Conservation (phyloP, 768 basidiomycete species). For the Hericium erinaceus region DNA sequence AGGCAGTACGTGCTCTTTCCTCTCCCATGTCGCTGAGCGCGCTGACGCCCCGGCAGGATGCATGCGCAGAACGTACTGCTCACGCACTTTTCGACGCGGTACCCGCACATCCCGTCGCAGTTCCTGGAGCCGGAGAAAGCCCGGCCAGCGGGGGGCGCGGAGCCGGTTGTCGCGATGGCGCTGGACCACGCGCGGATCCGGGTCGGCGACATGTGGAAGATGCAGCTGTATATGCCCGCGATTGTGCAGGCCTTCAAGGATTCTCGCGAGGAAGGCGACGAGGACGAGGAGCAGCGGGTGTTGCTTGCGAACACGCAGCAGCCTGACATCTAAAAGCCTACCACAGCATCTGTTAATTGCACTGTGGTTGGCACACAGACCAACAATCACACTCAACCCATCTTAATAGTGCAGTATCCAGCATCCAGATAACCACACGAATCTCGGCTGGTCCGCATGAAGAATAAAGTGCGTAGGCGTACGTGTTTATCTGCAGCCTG, state of each 20-base stretch:
- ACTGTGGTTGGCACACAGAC: too few relatives aligned
- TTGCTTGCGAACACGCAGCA: slow-evolving; percentile 4
- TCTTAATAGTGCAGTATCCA: too few relatives aligned
- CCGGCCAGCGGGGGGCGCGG: not conserved
- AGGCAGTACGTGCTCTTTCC: slow-evolving; percentile 37
- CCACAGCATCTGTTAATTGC: too few relatives aligned
- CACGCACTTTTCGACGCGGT: slow-evolving; percentile 92
- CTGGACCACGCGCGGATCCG: slow-evolving; percentile 71
- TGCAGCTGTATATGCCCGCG: slow-evolving; percentile 64
- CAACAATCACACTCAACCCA: too few relatives aligned
- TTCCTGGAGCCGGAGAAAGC: not conserved
- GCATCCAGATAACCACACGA: too few relatives aligned
- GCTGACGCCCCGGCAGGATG: slow-evolving; percentile 47
- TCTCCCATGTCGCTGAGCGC: slow-evolving; percentile 5
- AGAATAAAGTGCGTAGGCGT: too few relatives aligned
- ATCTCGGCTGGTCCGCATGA: too few relatives aligned
- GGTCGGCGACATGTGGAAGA: slow-evolving; percentile 80
- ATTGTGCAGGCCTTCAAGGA: slow-evolving; percentile 57
- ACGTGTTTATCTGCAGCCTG: too few relatives aligned
- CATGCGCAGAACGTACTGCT: slow-evolving; percentile 76
- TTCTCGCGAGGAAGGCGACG: slow-evolving; percentile 38
- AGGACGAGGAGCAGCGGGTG: slow-evolving; percentile 14
- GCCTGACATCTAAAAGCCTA: not conserved
- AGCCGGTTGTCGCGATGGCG: slow-evolving; percentile 51
- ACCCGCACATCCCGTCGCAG: slow-evolving; percentile 69